These are phyloP conservation scores for Rhynchospora tenuis DNA, from an alignment of 176 grass and related monocot genomes.

Conservation along the genomic window DNA sequence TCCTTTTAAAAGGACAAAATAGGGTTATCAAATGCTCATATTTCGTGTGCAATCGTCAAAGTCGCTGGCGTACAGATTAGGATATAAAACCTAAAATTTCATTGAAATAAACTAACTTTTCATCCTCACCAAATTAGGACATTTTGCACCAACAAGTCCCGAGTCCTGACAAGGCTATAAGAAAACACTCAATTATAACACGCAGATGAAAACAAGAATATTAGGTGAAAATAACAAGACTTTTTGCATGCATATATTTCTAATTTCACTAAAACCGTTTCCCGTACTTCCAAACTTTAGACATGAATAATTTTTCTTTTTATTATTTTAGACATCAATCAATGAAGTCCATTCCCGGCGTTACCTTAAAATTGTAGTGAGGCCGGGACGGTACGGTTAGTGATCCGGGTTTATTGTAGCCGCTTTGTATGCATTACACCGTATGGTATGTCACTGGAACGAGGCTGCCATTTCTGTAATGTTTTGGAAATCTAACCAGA, in stretches of 20 bases:
- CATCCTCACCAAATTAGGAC: not conserved
- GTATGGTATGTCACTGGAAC: not conserved
- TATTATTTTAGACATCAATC: slow-evolving; percentile 5
- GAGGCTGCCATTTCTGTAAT: not conserved
- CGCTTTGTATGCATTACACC: too few relatives aligned
- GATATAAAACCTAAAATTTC: not conserved
- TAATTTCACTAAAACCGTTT: not conserved
- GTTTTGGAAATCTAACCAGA: too few relatives aligned
- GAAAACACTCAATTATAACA: not conserved
- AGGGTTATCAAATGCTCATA: not conserved
- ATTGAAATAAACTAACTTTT: not conserved
- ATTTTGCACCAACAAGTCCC: not conserved
- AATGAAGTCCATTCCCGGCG: not conserved
- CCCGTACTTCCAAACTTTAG: not conserved
- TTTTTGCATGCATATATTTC: not conserved
- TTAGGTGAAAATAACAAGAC: not conserved
- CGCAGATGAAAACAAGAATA: not conserved
- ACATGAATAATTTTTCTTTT: not conserved
- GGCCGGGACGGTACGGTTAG: not conserved
- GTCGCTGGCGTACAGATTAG: not conserved
- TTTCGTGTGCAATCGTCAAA: not conserved
- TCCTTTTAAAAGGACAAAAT: not conserved
- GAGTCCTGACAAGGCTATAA: not conserved
- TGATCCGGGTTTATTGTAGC: not conserved
- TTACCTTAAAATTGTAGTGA: slow-evolving; percentile 15